Percentiles rank a stretch among this genome's conserved stretches.
phyloP scores from a whole-genome alignment of 2,329 filamentous ascomycete genomes.

The Penicillium sp. region DNA sequence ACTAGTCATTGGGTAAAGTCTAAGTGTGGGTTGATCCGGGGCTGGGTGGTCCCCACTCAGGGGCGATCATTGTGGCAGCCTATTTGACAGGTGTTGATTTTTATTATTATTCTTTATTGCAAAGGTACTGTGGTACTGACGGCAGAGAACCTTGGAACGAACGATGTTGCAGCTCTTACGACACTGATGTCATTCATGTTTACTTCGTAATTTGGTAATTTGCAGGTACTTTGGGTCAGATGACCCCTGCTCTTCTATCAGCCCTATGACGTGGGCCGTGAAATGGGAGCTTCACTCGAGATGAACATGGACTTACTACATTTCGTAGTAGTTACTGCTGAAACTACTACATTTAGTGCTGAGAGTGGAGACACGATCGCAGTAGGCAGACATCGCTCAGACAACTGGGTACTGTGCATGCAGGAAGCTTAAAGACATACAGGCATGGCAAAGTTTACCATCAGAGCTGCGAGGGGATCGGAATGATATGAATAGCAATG shows the following conservation, averaged over 20 bases:
- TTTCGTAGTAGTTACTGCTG: no score
- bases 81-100: constrained; percentile 1
- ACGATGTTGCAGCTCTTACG: not conserved
- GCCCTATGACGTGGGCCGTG: constrained; percentile 23
- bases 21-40: not conserved
- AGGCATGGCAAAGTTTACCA: not conserved
- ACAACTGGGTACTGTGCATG: not conserved
- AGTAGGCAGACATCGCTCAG: not conserved
- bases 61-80: constrained; percentile 10
- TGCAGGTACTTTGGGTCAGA: not conserved
- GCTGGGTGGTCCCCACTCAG: constrained; percentile 6
- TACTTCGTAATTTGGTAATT: not conserved
- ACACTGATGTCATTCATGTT: constrained; percentile 5
- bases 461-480: not conserved
- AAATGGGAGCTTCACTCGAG: no score
- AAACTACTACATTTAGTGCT: not conserved
- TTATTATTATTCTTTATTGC: not conserved
- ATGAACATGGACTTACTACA: no score
- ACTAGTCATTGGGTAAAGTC: not conserved
- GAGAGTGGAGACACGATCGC: not conserved
- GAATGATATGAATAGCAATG: constrained; percentile 4
- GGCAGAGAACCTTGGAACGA: not conserved
- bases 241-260: constrained; percentile 11
- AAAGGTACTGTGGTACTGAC: not conserved
- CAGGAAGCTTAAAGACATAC: not conserved